phyloP scores from a whole-genome alignment of 371 early-diverging fungal genomes.

The Apophysomyces ossiformis region DNA sequence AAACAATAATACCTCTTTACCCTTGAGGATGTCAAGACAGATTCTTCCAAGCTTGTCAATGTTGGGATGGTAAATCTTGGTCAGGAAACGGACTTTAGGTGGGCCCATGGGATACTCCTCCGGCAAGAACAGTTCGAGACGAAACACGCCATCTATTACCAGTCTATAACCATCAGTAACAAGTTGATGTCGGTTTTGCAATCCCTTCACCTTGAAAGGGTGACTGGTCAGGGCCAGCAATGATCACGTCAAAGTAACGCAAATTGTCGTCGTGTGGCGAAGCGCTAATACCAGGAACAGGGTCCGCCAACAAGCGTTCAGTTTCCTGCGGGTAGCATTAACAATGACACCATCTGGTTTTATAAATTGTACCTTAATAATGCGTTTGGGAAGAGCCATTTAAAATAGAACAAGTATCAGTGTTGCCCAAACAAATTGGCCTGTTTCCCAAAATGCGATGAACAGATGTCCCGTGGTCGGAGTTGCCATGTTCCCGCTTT shows the following conservation, averaged over 20 bases:
- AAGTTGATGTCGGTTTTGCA: neutral
- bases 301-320: conserved; percentile 91
- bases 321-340: conserved; percentile 76
- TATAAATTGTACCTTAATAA: conserved; percentile 67
- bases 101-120: conserved; percentile 99
- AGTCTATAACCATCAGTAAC: conserved; percentile 10
- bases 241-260: conserved; percentile 97
- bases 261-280: conserved; percentile 93
- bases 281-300: conserved; percentile 96
- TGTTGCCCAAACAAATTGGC: too few relatives aligned
- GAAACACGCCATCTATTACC: conserved; percentile 90
- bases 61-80: conserved; percentile 99
- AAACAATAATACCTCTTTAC: conserved; percentile 39
- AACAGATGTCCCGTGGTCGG: too few relatives aligned
- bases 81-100: conserved; percentile 98
- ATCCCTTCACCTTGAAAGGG: conserved; percentile 92
- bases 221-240: conserved; percentile 95
- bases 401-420: conserved; percentile 1
- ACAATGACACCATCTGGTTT: neutral
- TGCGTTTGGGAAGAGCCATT: conserved; percentile 79
- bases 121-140: conserved; percentile 94
- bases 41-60: conserved; percentile 99
- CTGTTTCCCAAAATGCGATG: too few relatives aligned
- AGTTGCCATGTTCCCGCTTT: too few relatives aligned
- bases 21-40: conserved; percentile 98